Base-by-base conservation (phyloP, 441 rosid genomes). In the Dalechampia spathulata region DNA sequence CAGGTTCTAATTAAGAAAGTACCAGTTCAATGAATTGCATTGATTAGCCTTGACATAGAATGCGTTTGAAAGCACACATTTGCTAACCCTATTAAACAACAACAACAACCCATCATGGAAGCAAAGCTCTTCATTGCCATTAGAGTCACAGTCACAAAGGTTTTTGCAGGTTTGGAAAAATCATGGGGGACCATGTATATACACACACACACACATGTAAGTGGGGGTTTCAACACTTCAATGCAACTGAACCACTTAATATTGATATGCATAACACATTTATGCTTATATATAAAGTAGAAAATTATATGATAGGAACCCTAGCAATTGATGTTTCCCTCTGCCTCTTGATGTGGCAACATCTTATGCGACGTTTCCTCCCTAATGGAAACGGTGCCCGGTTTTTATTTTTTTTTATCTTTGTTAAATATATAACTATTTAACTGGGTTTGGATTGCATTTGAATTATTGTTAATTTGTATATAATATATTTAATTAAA, bases 81-180 rank as follows among this genome's bases (percentile, higher is more conserved):
- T 67, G 37, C 44, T 49, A 47, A 44, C 70, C 53, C 63, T 52
- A 30, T 30, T n/a, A n/a, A n/a, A 57, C 43, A 55, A 52, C 30
- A 47, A 57, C 59, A 58, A 50, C 34, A 51, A 63, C 65, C 66
- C 53, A 66, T 71, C 75, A 59, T 72, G 66, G 67, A 60, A 51
- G 51, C 73, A 64, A 61, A 65, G 58, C 40, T 50, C 54, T 56
- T 72, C 68, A 58, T 70, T 60, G 72, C 77, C 86, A 74, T 68
- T 76, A 50, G 65, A 70, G 77, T 74, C 82, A 19, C 36, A 39
- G 36, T 78, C 73, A 64, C 56, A 49, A 55, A 66, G 69, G 64
- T 49, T 34, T 28, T 60, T 58, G 72, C 65, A 76, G 64, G 57
- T 64, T 68, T 39, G 51, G 39, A 38, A 54, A 27, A 41, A 39